A percentile compares a stretch with the other conserved stretches of the same genome.
Evolutionary conservation across 306 rosid species (phyloP).

Genomic region (Gleditsia sinensis): DNA sequence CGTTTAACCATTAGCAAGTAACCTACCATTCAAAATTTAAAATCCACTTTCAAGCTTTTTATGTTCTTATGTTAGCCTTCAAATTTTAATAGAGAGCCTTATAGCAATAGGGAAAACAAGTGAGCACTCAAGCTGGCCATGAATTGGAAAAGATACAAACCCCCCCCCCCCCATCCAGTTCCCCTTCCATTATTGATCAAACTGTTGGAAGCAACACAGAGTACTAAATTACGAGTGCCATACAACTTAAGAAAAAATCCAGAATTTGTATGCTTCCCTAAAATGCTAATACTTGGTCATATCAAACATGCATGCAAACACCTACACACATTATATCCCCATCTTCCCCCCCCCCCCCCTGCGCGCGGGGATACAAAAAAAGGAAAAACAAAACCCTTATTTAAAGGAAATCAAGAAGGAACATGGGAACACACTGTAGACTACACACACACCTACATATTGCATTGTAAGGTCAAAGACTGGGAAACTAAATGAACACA

Average conservation of each 20-base stretch:
- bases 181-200: background rate
- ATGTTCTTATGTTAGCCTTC: background rate
- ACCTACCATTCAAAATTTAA: conserved; percentile 9
- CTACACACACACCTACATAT: background rate
- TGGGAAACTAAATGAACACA: background rate
- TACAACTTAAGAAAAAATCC: background rate
- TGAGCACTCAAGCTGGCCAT: background rate
- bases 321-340: too few species aligned
- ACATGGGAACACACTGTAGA: background rate
- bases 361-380: too few species aligned
- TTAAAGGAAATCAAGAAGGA: background rate
- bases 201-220: background rate
- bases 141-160: background rate
- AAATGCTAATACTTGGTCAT: background rate
- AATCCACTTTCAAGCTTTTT: conserved; percentile 3
- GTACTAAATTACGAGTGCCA: background rate
- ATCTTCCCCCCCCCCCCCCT: too few species aligned
- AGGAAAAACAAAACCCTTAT: too few species aligned
- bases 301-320: background rate
- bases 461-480: too few species aligned
- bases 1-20: conserved; percentile 9
- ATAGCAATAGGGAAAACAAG: background rate
- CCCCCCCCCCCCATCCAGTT: background rate
- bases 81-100: background rate
- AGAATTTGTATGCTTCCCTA: background rate